Evolutionary conservation across 1,139 yeast genomes (phyloP).

Genomic region (Pichia sp.): DNA sequence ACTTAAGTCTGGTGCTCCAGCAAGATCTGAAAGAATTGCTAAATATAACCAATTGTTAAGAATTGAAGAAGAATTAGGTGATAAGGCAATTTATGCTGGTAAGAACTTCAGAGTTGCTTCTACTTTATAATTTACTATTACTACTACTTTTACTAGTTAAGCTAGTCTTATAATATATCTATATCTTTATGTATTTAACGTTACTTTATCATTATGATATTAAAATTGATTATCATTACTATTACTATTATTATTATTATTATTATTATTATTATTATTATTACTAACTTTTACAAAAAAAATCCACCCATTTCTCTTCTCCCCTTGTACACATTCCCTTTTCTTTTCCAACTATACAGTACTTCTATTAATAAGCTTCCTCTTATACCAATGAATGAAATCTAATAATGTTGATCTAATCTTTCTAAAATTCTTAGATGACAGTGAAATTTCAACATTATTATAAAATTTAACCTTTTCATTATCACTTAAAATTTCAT

Average conservation of each 20-base stretch:
- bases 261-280: too few species aligned
- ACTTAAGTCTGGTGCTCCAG: slow-evolving; percentile 99
- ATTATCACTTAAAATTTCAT: slow-evolving; percentile 50
- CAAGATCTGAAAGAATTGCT: slow-evolving; percentile 98
- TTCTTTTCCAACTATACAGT: background rate
- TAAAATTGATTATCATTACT: too few species aligned
- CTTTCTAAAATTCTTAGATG: slow-evolving; percentile 65
- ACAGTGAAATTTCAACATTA: slow-evolving; percentile 54
- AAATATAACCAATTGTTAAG: slow-evolving; percentile 94
- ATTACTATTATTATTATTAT: too few species aligned
- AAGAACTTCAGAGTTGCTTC: slow-evolving; percentile 59
- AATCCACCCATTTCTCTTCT: background rate
- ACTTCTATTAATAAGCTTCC: slow-evolving; percentile 49
- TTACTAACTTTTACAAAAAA: background rate
- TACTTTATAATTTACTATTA: slow-evolving; percentile 1
- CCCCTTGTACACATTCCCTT: too few species aligned
- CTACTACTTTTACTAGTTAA: background rate
- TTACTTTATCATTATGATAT: too few species aligned
- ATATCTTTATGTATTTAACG: background rate
- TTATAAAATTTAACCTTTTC: slow-evolving; percentile 59
- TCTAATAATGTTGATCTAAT: slow-evolving; percentile 66
- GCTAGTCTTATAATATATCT: background rate
- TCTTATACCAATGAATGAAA: slow-evolving; percentile 74
- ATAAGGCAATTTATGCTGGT: slow-evolving; percentile 93
- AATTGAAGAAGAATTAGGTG: slow-evolving; percentile 96